Base-by-base conservation (phyloP, 257 asterid species). In the Vinca minor region DNA sequence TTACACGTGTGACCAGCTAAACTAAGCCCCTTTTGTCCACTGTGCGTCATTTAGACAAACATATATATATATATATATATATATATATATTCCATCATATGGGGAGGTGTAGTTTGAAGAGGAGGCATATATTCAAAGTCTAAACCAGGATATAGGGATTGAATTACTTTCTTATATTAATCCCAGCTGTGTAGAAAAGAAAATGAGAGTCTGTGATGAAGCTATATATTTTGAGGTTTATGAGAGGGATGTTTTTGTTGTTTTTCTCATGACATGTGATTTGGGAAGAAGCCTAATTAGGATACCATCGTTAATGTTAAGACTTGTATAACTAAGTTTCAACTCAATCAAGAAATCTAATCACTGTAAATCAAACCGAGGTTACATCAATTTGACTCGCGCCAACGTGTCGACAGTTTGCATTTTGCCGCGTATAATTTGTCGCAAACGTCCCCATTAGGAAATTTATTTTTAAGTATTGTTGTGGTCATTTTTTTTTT, bases 101-200 rank as follows among this genome's bases (percentile, higher is more conserved):
- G n/a, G n/a, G 14, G 52, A 71, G 44, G 12, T 87, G 95, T 85
- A 79, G 90, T 85, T 82, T 83, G 95, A 87, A 81, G 63, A 73
- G 88, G 90, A 77, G 90, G 96, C 97, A 87, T 56, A 65, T 79
- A 68, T 79, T 90, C 93, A 79, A 85, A 85, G 95, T 85, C 88
- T 83, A 85, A 83, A 81, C 95, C 97, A 69, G 69, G 56, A 78
- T 73, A 77, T 75, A 63, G 71, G 94, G 95, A 78, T 59, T 69
- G 57, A 59, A 58, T 25, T 5, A 8, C 2, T 8, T 18, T 42
- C 46, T 56, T 34, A 34, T 34, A 31, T 62, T 21, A 34, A 35
- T 58, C 3, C 11, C 28, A 66, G 10, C 45, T 7, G 3, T 39
- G 1, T 7, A 39, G 45, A 18, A 13, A 18, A 41, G 46, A 31